These are phyloP conservation scores for Daedaleopsis sinensis DNA, from an alignment of 768 basidiomycete genomes.

Conservation along the genomic window DNA sequence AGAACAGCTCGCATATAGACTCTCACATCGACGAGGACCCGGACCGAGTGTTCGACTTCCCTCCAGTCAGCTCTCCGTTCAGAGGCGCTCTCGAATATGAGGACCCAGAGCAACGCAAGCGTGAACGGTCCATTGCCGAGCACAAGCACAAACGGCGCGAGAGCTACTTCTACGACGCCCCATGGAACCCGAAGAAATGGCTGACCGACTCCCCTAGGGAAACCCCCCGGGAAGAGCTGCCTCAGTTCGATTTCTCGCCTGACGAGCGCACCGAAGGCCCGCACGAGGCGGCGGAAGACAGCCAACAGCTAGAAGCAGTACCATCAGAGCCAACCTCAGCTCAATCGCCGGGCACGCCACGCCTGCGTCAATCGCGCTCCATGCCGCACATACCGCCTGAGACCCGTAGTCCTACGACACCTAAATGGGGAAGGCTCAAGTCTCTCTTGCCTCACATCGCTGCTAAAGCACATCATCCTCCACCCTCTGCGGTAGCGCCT, in stretches of 20 bases:
- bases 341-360: conserved; percentile 7
- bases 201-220: conserved; percentile 28
- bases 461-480: conserved; percentile 34
- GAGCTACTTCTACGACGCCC: conserved; percentile 48
- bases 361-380: conserved; percentile 32
- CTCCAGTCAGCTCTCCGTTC: conserved; percentile 48
- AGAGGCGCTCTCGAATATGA: conserved; percentile 62
- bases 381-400: conserved; percentile 27
- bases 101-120: conserved; percentile 38
- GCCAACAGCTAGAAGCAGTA: conserved; percentile 7
- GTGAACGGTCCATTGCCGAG: conserved; percentile 45
- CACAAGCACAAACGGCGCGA: conserved; percentile 59
- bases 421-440: conserved; percentile 66
- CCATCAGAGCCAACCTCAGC: conserved; percentile 1
- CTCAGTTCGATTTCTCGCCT: conserved; percentile 8
- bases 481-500: conserved; percentile 54
- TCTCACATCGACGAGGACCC: conserved; percentile 39
- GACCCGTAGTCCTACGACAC: conserved; percentile 30
- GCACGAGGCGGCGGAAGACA: conserved; percentile 3
- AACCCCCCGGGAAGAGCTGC: conserved; percentile 15
- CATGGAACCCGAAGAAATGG: conserved; percentile 59
- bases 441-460: conserved; percentile 64
- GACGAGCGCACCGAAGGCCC: conserved; percentile 10
- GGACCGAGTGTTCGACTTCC: conserved; percentile 39
- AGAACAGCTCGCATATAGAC: conserved; percentile 28